Evolutionary conservation across 371 early-diverging fungal species (phyloP).

Genomic region (Mortierella sp.): DNA sequence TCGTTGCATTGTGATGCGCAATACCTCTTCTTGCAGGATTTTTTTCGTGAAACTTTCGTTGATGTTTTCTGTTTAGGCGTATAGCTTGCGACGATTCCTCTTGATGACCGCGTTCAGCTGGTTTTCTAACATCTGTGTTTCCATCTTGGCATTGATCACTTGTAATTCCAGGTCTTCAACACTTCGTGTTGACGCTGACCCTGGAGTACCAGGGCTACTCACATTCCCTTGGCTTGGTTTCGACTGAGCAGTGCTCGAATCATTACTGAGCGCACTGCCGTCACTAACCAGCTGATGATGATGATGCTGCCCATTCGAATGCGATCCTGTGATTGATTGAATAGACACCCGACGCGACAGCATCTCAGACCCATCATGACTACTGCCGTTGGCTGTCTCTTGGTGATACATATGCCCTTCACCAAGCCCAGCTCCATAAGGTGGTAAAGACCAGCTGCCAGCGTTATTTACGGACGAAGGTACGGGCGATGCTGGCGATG

Average conservation of each 20-base stretch:
- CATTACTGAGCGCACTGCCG: slow-evolving; percentile 18
- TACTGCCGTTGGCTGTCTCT: slow-evolving; percentile 17
- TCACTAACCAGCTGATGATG: slow-evolving; percentile 13
- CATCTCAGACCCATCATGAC: slow-evolving; percentile 7
- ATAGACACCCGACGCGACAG: slow-evolving; percentile 17
- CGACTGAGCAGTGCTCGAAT: slow-evolving; percentile 13
- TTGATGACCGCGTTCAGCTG: slow-evolving; percentile 58
- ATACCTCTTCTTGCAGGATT: no score
- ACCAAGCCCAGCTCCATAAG: slow-evolving; percentile 11
- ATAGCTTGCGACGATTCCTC: slow-evolving; percentile 43
- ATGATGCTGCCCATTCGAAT: slow-evolving; percentile 6
- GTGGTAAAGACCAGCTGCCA: slow-evolving; percentile 27
- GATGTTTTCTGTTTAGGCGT: no score
- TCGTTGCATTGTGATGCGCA: no score
- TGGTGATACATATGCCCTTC: slow-evolving; percentile 10
- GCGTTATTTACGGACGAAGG: no score
- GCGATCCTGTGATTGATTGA: slow-evolving; percentile 6
- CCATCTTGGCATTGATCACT: slow-evolving; percentile 57
- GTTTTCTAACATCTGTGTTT: slow-evolving; percentile 56
- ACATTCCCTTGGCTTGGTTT: slow-evolving; percentile 10
- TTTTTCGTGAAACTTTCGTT: no score
- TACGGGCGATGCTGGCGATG: slow-evolving; percentile 9
- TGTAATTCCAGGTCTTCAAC: slow-evolving; percentile 56
- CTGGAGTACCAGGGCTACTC: neutral
- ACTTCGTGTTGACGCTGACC: slow-evolving; percentile 13